These are phyloP conservation scores for Auricularia auricula-judae DNA, from an alignment of 768 basidiomycete genomes.

Conservation along the genomic window DNA sequence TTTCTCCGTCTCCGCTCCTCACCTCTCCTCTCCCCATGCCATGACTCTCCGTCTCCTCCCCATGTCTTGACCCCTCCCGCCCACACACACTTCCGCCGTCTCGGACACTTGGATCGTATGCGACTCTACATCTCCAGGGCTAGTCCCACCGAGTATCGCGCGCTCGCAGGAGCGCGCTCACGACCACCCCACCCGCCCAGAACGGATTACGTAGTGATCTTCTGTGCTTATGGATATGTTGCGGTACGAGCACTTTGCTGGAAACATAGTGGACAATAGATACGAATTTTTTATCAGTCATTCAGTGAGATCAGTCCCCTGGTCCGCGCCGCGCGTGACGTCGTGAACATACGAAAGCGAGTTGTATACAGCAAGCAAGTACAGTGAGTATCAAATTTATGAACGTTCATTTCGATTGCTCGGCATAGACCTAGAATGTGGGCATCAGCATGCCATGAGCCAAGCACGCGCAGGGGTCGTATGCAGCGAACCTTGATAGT, in stretches of 20 bases:
- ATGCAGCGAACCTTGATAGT: slow-evolving; percentile 74
- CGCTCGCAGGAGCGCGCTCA: background rate
- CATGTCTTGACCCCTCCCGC: background rate
- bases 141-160: no score
- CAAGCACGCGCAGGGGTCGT: background rate
- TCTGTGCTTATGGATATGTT: background rate
- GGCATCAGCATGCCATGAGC: background rate
- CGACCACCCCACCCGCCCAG: background rate
- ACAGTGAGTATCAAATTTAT: background rate
- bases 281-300: background rate
- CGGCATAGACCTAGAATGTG: slow-evolving; percentile 47
- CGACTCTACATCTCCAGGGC: no score
- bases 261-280: background rate
- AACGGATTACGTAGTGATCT: background rate
- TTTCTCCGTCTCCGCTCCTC: background rate
- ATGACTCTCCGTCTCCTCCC: background rate
- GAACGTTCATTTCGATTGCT: slow-evolving; percentile 41
- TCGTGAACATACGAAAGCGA: background rate
- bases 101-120: no score
- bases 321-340: background rate
- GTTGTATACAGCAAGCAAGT: background rate
- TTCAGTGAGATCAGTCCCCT: no score
- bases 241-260: background rate
- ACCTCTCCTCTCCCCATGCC: background rate
- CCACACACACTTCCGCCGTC: no score